phyloP scores from a whole-genome alignment of 2,329 filamentous ascomycete species.

The Talaromyces amestolkiae region DNA sequence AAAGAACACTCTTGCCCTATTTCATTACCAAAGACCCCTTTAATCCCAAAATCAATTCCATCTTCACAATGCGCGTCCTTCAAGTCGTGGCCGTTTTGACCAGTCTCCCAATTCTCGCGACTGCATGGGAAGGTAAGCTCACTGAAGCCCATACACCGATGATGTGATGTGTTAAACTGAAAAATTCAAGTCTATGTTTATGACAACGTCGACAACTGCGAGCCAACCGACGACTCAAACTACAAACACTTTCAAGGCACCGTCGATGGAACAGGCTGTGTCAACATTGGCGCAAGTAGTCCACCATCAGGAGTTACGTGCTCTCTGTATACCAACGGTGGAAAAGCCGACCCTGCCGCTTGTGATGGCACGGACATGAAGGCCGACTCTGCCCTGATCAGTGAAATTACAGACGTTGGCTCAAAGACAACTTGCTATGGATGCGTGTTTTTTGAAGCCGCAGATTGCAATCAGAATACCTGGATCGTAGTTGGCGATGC shows the following conservation, averaged over 20 bases:
- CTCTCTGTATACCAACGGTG: neutral
- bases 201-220: neutral
- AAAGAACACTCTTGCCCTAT: neutral
- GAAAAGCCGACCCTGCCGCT: neutral
- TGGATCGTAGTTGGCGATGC: neutral
- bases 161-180: neutral
- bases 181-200: neutral
- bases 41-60: neutral
- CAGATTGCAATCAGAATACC: neutral
- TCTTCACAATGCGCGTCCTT: neutral
- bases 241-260: neutral
- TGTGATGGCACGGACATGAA: neutral
- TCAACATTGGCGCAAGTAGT: neutral
- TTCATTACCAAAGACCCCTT: neutral
- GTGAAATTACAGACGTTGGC: neutral
- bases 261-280: neutral
- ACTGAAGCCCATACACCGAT: neutral
- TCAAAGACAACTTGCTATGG: neutral
- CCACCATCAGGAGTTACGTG: neutral
- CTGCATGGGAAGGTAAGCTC: neutral
- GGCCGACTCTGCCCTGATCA: neutral
- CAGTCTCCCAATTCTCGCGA: neutral
- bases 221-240: neutral
- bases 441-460: neutral
- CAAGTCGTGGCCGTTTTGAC: neutral